Base-by-base conservation (phyloP, 352 stramenopile genomes). In the Pythium inflatum region DNA sequence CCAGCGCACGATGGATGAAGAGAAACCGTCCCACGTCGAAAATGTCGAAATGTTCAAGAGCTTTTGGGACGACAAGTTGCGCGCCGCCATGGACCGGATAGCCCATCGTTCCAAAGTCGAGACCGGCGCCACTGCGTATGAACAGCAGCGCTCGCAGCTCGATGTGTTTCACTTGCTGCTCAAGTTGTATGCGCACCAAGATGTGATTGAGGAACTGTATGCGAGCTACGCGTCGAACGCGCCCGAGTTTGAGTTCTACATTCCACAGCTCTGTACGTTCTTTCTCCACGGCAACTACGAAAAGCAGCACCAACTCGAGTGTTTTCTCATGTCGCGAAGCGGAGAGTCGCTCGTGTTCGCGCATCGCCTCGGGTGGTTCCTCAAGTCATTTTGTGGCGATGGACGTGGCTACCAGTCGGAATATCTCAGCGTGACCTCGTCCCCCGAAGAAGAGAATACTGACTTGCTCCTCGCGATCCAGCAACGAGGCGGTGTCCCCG, bases 241-340 rank as follows among this genome's bases (percentile, higher is more conserved):
- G 5, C 43, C 63, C 18, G 85, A 91, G 72, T 88, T 97, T 48
- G 88, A 94, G 72, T 97, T 96, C 56, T 97, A 97, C 71, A 93
- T 97, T 59, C 90, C 89, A 12, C 90, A 97, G 58, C 77, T 97
- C 0, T 94, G 87, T 63, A 97, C 90, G 16, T 95, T 95, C 43
- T 45, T 96, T 30, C 62, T 93, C 0, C 89, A 96, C 49, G 86
- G 88, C 11, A 90, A 92, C 58, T 96, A 96, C 73, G 80, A 72
- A 27, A 93, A 93, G 60, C 83, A 92, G 65, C 87, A 93, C 51
- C 80, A 91, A 56, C 74, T 95, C 14, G 85, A 96, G 74, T 93
- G 88, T 30, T 96, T 97, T 55, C 65, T 97, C 28, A 87, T 96
- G 75, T 90, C 88, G 1, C 74, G 90, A 31, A 94, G 88, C 43